phyloP scores from a whole-genome alignment of 2,329 filamentous ascomycete species.

The Thielaviopsis populi region DNA sequence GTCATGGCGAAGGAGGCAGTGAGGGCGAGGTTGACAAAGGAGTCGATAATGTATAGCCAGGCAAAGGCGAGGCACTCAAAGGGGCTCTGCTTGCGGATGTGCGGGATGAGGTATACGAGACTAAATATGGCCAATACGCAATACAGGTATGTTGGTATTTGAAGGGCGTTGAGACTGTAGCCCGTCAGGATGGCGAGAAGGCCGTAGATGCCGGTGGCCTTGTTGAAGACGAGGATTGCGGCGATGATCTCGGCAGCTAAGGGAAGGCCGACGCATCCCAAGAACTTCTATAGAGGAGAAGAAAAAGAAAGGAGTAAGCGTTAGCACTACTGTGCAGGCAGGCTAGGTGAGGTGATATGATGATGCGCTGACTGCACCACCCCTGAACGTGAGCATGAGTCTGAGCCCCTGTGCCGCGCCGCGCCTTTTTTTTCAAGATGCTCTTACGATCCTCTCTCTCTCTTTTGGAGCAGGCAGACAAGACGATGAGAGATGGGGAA shows the following conservation, averaged over 20 bases:
- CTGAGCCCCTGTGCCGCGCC: background rate
- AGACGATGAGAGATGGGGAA: background rate
- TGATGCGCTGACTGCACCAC: background rate
- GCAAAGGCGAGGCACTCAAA: constrained; percentile 69
- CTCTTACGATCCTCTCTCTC: background rate
- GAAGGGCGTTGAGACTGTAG: constrained; percentile 64
- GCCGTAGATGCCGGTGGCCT: constrained; percentile 79
- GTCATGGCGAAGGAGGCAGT: constrained; percentile 67
- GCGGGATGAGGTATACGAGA: constrained; percentile 56
- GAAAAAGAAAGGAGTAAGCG: background rate
- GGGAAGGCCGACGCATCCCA: constrained; percentile 72
- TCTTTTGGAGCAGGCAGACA: too few relatives aligned
- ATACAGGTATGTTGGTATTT: constrained; percentile 86
- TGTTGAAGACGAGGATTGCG: constrained; percentile 75
- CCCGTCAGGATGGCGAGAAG: constrained; percentile 80
- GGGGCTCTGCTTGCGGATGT: constrained; percentile 64
- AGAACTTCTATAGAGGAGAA: constrained; percentile 48
- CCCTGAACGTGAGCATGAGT: background rate
- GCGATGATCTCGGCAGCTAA: constrained; percentile 77
- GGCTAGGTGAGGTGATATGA: too few relatives aligned
- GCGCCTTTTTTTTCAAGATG: background rate
- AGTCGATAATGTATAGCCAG: constrained; percentile 75
- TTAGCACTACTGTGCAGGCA: background rate
- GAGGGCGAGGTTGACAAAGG: constrained; percentile 64
- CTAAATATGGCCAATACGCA: constrained; percentile 56